Percentiles rank a stretch among this genome's conserved stretches.
Conservation (phyloP, 352 stramenopile species). For the Peronosclerospora sorghi region DNA sequence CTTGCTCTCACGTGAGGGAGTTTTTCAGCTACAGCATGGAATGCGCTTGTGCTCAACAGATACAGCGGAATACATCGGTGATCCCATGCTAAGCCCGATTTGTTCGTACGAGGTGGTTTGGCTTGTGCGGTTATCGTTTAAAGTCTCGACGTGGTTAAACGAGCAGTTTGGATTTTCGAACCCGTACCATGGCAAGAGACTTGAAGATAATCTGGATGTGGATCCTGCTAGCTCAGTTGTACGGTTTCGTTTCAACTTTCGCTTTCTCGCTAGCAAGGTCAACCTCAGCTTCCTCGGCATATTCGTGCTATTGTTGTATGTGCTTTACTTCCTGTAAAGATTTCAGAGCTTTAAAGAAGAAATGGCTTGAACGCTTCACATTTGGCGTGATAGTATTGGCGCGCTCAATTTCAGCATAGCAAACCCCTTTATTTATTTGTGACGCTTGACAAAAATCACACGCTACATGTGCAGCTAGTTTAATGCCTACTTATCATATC, state of each 20-base stretch:
- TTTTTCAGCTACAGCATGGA: slow-evolving; percentile 54
- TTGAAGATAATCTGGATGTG: slow-evolving; percentile 68
- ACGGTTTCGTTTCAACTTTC: slow-evolving; percentile 76
- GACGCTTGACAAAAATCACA: slow-evolving; percentile 14
- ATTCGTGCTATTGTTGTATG: slow-evolving; percentile 54
- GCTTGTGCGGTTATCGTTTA: slow-evolving; percentile 71
- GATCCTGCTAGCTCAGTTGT: slow-evolving; percentile 29
- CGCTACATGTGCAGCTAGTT: slow-evolving; percentile 11
- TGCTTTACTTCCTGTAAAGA: slow-evolving; percentile 55
- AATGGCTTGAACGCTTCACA: slow-evolving; percentile 1
- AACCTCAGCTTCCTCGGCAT: slow-evolving; percentile 59
- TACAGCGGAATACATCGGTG: slow-evolving; percentile 51
- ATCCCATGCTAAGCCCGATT: slow-evolving; percentile 80
- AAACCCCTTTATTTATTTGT: slow-evolving; percentile 7
- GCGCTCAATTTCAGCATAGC: slow-evolving; percentile 1
- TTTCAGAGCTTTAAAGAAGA: background rate
- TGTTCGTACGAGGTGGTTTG: slow-evolving; percentile 66
- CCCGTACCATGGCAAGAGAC: slow-evolving; percentile 52
- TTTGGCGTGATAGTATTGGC: background rate
- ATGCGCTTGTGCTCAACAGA: slow-evolving; percentile 69
- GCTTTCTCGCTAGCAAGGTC: slow-evolving; percentile 79
- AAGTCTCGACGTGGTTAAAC: slow-evolving; percentile 75
- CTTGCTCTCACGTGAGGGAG: slow-evolving; percentile 45
- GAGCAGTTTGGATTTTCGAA: slow-evolving; percentile 47
- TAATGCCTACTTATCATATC: slow-evolving; percentile 9